Evolutionary conservation across 495 filamentous ascomycete species (phyloP).

Genomic region (Podospora bellae-mahoneyi): DNA sequence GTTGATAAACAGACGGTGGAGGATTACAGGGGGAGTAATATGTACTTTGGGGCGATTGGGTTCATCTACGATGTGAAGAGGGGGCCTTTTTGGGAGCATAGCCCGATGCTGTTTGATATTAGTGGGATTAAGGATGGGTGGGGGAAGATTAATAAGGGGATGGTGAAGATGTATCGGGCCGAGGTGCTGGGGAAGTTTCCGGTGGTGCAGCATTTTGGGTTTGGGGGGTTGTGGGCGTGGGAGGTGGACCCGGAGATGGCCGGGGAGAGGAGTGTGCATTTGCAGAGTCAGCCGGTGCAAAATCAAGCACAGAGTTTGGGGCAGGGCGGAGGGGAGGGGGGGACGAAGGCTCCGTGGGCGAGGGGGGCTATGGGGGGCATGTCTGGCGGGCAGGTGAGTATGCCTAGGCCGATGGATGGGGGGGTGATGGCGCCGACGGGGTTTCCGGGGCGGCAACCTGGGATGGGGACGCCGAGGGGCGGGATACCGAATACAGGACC

Average conservation of each 20-base stretch:
- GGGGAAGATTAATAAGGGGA: conserved; percentile 99
- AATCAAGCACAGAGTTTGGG: neutral
- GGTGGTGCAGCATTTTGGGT: conserved; percentile 95
- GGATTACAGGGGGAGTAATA: conserved; percentile 64
- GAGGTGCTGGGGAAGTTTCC: conserved; percentile 93
- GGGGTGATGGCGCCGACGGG: neutral
- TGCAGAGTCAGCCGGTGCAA: conserved; percentile 52
- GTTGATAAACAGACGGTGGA: conserved; percentile 64
- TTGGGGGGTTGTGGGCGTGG: conserved; percentile 84
- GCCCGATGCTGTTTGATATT: conserved; percentile 91
- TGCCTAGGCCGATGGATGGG: neutral
- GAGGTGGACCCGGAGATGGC: conserved; percentile 65
- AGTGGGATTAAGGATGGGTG: conserved; percentile 85
- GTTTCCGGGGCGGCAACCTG: neutral
- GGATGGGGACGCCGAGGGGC: conserved; percentile 16
- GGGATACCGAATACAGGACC: conserved; percentile 26
- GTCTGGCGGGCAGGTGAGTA: neutral
- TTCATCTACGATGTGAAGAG: conserved; percentile 98
- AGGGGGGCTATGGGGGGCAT: neutral
- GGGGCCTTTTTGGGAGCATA: conserved; percentile 98
- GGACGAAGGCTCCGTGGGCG: conserved; percentile 29
- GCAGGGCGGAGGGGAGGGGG: neutral
- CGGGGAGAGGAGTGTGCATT: conserved; percentile 48
- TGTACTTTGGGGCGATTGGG: conserved; percentile 98
- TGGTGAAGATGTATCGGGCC: conserved; percentile 96